A percentile compares a stretch with the other conserved stretches of the same genome.
phyloP scores from a whole-genome alignment of 2,329 filamentous ascomycete species.

The Fusarium pseudonygamai region DNA sequence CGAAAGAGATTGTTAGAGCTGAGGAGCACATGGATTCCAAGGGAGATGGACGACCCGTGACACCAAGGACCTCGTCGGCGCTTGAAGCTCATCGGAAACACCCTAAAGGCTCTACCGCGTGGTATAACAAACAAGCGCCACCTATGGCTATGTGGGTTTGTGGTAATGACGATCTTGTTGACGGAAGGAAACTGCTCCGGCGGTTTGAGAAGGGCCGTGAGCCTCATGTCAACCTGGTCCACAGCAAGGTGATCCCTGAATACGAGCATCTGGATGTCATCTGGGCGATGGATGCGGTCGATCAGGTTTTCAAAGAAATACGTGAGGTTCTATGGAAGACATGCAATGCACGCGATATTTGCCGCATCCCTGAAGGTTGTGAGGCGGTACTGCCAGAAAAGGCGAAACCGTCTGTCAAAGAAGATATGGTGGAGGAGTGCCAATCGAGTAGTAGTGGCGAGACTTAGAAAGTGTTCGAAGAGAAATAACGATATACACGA shows the following conservation, averaged over 20 bases:
- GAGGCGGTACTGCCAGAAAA: conserved; percentile 59
- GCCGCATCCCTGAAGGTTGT: conserved; percentile 72
- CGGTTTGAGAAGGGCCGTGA: conserved; percentile 82
- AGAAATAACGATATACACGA: conserved; percentile 19
- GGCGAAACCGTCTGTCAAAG: not conserved
- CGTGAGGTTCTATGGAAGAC: conserved; percentile 88
- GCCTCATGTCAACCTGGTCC: conserved; percentile 81
- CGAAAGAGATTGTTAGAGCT: conserved; percentile 71
- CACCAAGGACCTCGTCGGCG: conserved; percentile 35
- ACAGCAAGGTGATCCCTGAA: conserved; percentile 82
- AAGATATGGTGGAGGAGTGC: conserved; percentile 21
- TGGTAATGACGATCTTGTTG: conserved; percentile 84
- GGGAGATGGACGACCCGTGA: conserved; percentile 24
- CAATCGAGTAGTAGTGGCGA: conserved; percentile 41
- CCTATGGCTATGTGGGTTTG: conserved; percentile 91
- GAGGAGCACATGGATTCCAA: conserved; percentile 70
- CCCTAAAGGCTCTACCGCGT: conserved; percentile 68
- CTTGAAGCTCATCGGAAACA: conserved; percentile 50
- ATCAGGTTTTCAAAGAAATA: conserved; percentile 84
- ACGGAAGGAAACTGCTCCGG: conserved; percentile 77
- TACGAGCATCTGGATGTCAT: conserved; percentile 96
- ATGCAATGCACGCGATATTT: conserved; percentile 62
- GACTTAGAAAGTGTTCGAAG: not conserved
- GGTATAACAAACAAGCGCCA: conserved; percentile 83
- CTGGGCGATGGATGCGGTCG: conserved; percentile 90